Evolutionary conservation across 495 filamentous ascomycete species (phyloP).

Genomic region (Acidomyces sp.): DNA sequence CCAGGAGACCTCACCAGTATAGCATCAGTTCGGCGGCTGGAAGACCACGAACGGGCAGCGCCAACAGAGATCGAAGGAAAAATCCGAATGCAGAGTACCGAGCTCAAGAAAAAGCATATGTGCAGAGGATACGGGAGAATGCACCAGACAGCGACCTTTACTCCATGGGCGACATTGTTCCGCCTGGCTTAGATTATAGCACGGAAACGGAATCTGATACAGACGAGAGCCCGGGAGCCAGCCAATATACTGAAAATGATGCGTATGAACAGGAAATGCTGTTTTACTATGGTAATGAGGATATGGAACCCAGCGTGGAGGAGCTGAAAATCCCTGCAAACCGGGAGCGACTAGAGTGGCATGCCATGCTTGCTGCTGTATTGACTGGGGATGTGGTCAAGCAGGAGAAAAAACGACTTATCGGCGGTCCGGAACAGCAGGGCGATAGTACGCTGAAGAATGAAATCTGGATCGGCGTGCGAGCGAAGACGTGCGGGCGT

Average conservation of each 20-base stretch:
- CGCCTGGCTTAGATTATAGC: conserved; percentile 48
- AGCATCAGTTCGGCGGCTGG: conserved; percentile 27
- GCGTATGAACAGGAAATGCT: conserved; percentile 85
- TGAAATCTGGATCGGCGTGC: conserved; percentile 83
- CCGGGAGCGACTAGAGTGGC: conserved; percentile 90
- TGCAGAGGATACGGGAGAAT: conserved; percentile 60
- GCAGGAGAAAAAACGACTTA: conserved; percentile 91
- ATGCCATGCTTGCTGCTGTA: conserved; percentile 91
- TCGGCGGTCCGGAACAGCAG: conserved; percentile 66
- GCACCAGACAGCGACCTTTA: conserved; percentile 59
- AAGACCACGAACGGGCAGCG: conserved; percentile 41
- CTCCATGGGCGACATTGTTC: conserved; percentile 49
- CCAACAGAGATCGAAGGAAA: conserved; percentile 37
- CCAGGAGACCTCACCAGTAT: conserved; percentile 54
- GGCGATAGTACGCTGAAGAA: conserved; percentile 57
- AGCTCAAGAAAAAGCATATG: conserved; percentile 73
- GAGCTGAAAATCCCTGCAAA: conserved; percentile 81
- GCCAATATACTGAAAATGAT: conserved; percentile 67
- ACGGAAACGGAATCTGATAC: conserved; percentile 70
- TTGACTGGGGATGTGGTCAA: conserved; percentile 93
- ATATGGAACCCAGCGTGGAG: conserved; percentile 74
- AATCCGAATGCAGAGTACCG: conserved; percentile 71
- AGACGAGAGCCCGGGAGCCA: conserved; percentile 74
- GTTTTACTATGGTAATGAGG: conserved; percentile 74
- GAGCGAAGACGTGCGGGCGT: conserved; percentile 68